Evolutionary conservation across 2,329 filamentous ascomycete species (phyloP), one percentile per base, ranked within the genome.

Genomic region (Arthrobotrys iridis): DNA sequence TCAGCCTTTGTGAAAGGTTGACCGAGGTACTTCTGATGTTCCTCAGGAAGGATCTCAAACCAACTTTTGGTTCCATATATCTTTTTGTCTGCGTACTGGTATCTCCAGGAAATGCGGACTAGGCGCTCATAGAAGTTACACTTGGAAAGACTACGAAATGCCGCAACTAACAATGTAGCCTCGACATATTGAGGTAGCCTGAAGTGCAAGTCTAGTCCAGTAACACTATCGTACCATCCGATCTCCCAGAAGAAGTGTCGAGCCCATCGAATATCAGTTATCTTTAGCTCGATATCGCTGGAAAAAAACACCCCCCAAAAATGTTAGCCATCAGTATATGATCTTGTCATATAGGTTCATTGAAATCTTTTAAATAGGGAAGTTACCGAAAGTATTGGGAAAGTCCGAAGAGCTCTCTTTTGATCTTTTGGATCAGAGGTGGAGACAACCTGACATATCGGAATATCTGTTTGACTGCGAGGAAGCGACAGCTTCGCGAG

Each of bases 181-280:
- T 55, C 50, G 4, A 55, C 15, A 2, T 18, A 55, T 1, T n/a
- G 28, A 10, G 15, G 7, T 0, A 55, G 10, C 7, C 5, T n/a
- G 11, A 24, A 55, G 20, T 22, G 18, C 30, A 55, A 13, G 1
- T 55, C 30, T 7, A 55, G n/a, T 4, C 20, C 6, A 15, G 18
- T 55, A 1, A 55, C 18, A 20, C 15, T 6, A 10, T 3, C 0
- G 8, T 55, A 55, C 30, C n/a, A 33, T n/a, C 18, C 30, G 18
- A 35, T 37, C 18, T 55, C 50, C 4, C 4, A 55, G 8, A 55
- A 3, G 15, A 55, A 37, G 30, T 55, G 50, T 5, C 18, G 50
- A 8, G 18, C 50, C 50, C 50, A 55, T 2, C 50, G 50, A 8
- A 55, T 55, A 37, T 55, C 50, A 24, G 50, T 55, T 30, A 55